phyloP scores from a whole-genome alignment of 1,284 basidiomycete genomes.

The Trametes polyzona region DNA sequence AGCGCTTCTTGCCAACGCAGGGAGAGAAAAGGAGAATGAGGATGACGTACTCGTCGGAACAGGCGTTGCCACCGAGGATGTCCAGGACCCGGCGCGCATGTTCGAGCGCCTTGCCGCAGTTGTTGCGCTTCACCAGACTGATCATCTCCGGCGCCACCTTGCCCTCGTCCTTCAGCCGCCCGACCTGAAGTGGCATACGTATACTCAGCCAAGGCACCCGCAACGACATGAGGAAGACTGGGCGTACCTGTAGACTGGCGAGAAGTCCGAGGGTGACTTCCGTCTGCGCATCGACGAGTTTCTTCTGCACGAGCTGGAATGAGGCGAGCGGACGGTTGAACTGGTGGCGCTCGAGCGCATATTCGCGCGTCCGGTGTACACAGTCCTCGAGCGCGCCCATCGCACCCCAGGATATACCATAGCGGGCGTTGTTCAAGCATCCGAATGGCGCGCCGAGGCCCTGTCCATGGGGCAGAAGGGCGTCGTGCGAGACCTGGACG shows the following conservation, averaged over 20 bases:
- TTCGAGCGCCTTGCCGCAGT: conserved; percentile 90
- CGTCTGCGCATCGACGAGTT: conserved; percentile 91
- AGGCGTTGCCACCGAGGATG: conserved; percentile 90
- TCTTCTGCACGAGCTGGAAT: conserved; percentile 97
- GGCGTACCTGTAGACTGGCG: conserved; percentile 59
- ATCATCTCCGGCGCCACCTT: conserved; percentile 91
- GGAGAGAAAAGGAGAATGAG: background rate
- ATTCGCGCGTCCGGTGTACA: conserved; percentile 76
- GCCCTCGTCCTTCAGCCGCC: conserved; percentile 86
- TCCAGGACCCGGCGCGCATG: conserved; percentile 83
- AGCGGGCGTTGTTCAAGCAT: conserved; percentile 89
- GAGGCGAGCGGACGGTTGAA: conserved; percentile 90
- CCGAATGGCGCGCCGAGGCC: conserved; percentile 88
- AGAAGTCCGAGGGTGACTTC: conserved; percentile 85
- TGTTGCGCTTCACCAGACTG: conserved; percentile 94
- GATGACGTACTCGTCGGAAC: conserved; percentile 86
- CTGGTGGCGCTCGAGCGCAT: conserved; percentile 90
- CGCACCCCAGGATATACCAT: conserved; percentile 91
- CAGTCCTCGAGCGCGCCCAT: conserved; percentile 97
- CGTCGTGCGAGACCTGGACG: conserved; percentile 71
- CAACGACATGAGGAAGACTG: background rate
- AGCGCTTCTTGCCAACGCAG: background rate
- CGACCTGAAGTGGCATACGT: conserved; percentile 74
- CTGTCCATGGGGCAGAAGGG: conserved; percentile 74
- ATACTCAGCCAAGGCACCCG: background rate